These are phyloP conservation scores for Barnettozyma sp. DNA, from an alignment of 805 yeast species.

Conservation along the genomic window DNA sequence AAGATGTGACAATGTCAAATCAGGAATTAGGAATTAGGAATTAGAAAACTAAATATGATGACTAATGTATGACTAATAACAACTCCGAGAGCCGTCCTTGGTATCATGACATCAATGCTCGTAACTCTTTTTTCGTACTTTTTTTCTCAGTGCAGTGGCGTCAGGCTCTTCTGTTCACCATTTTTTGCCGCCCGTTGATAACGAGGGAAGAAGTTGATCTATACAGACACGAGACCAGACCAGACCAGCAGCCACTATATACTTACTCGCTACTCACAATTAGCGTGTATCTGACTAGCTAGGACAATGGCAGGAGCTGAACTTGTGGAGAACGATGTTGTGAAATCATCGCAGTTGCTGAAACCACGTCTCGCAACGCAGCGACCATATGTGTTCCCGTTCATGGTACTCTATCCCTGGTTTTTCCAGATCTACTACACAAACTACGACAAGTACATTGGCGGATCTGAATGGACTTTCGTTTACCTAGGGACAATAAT, in stretches of 20 bases:
- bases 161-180: background rate
- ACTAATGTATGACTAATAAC: too few species aligned
- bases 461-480: constrained; percentile 93
- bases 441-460: constrained; percentile 75
- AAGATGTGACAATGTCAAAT: too few species aligned
- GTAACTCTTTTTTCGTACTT: background rate
- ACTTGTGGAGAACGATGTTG: constrained; percentile 65
- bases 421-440: constrained; percentile 57
- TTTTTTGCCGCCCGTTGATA: too few species aligned
- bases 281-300: too few species aligned
- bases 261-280: too few species aligned
- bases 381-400: constrained; percentile 81
- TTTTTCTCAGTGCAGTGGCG: background rate
- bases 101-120: too few species aligned
- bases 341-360: constrained; percentile 66
- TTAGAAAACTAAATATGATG: background rate
- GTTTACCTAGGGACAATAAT: constrained; percentile 71
- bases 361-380: constrained; percentile 52
- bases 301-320: constrained; percentile 10
- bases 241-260: background rate
- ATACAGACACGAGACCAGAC: too few species aligned
- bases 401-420: constrained; percentile 67
- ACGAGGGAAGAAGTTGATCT: too few species aligned
- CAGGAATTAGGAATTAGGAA: too few species aligned
- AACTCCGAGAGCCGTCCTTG: too few species aligned